A percentile compares a stretch with the other conserved stretches of the same genome.
phyloP scores from a whole-genome alignment of 768 basidiomycete species.

The Boletus rufocinnamomeus region DNA sequence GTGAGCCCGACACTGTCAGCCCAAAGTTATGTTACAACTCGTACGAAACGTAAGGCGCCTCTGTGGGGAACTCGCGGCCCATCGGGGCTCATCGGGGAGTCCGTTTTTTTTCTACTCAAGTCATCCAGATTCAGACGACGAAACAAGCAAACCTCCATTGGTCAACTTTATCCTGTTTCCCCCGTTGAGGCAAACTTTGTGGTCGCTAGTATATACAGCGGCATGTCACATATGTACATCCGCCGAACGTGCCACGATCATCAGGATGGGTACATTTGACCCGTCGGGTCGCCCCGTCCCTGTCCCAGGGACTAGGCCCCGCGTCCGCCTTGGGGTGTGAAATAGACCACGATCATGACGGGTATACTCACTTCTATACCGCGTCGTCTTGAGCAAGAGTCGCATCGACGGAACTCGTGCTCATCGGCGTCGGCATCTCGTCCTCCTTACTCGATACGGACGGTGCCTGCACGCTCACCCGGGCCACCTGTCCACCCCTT shows the following conservation, averaged over 20 bases:
- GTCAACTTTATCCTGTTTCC: background rate
- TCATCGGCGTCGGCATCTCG: background rate
- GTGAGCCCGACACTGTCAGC: too few relatives aligned
- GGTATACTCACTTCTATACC: constrained; percentile 2
- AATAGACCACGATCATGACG: background rate
- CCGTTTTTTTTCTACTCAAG: too few relatives aligned
- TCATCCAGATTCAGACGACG: too few relatives aligned
- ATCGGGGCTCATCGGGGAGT: too few relatives aligned
- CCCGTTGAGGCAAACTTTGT: background rate
- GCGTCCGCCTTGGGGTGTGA: background rate
- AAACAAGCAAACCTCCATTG: too few relatives aligned
- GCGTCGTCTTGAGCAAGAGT: background rate
- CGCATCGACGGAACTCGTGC: background rate
- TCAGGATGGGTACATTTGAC: background rate
- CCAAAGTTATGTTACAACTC: too few relatives aligned
- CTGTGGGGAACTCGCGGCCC: too few relatives aligned
- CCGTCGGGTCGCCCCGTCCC: background rate
- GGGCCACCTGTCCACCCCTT: constrained; percentile 15
- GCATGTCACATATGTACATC: background rate
- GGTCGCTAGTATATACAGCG: background rate
- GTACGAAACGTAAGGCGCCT: too few relatives aligned
- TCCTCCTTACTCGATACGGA: constrained; percentile 3
- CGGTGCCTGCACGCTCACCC: background rate
- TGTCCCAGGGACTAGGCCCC: too few relatives aligned
- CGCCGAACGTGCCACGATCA: background rate